Base-by-base conservation (phyloP, 768 basidiomycete species). In the Aureoboletus auriporus region DNA sequence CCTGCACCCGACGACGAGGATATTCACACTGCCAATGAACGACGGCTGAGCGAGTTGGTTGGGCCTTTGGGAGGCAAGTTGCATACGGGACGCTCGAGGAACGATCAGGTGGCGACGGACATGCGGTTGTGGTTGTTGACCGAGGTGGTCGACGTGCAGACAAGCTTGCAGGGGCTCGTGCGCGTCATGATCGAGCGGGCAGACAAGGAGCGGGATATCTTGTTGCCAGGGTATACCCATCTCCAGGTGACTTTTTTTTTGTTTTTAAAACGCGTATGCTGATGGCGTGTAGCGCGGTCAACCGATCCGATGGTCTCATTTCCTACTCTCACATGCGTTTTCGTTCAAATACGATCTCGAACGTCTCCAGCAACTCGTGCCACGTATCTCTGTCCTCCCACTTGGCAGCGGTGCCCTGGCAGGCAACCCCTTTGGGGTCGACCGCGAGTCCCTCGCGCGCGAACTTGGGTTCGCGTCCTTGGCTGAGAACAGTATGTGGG, bases 71-170 rank as follows among this genome's bases (percentile, higher is more conserved):
- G 91, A 6, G 96, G 96, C 4, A 99, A 98, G 69, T 75, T 99
- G 37, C 96, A 99, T 64, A 99, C 96, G 0, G 96, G 96, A 27
- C 83, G 96, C 51, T 95, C 93, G 43, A 80, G 96, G 46, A 99
- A 99, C 67, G 96, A 99, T 65, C 96, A 99, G 66, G 95, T 97
- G 52, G 93, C 95, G 4, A 99, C 96, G 1, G 96, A 99, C 64
- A 89, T 98, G 88, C 85, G 96, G 28, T 69, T 99, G 11, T 99
- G 96, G 96, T 78, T 99, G 16, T 74, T 96, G 17, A 82, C 86
- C 39, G 80, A 95, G 62, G 84, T 87, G 16, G 65, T 69, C 31
- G 78, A 79, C 34, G 75, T 94, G 42, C 81, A 87, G 63, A 59
- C 71, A 38, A 74, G 82, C 49, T 73, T 98, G 43, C 84, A 84